A percentile compares a stretch with the other conserved stretches of the same genome.
phyloP scores from a whole-genome alignment of 805 yeast species.

The Myxozyma sirexii region DNA sequence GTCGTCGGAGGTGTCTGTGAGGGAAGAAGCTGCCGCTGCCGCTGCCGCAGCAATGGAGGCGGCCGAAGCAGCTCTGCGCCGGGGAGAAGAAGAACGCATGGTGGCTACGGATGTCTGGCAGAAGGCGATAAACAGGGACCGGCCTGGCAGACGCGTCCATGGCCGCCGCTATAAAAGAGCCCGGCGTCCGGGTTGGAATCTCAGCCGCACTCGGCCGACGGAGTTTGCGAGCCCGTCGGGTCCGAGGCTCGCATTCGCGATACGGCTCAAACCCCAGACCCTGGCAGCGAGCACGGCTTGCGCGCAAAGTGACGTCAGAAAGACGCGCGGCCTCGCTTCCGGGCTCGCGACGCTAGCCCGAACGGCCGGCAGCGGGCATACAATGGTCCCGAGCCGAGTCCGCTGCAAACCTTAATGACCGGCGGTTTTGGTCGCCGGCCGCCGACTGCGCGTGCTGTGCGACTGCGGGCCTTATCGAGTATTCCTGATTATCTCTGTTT shows the following conservation, averaged over 20 bases:
- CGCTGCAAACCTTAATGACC: not conserved
- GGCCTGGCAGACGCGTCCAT: not conserved
- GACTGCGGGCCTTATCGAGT: too few relatives aligned
- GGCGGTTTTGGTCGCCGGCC: not conserved
- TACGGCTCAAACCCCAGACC: too few relatives aligned
- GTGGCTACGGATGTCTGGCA: not conserved
- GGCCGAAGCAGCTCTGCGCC: constrained; percentile 5
- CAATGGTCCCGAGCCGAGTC: not conserved
- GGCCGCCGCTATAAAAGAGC: not conserved
- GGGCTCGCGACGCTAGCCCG: constrained; percentile 13
- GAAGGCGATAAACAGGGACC: not conserved
- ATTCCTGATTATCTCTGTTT: too few relatives aligned
- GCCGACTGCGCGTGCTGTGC: too few relatives aligned
- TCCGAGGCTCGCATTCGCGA: not conserved
- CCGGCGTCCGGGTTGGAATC: not conserved
- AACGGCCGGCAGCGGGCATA: not conserved
- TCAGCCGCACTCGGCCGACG: constrained; percentile 11
- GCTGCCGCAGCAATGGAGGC: constrained; percentile 1
- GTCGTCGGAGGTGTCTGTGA: constrained; percentile 6
- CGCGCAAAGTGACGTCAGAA: not conserved
- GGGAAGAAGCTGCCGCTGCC: not conserved
- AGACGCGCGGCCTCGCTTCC: not conserved
- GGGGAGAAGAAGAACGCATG: constrained; percentile 5
- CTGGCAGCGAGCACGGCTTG: not conserved
- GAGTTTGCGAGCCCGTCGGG: constrained; percentile 8